Evolutionary conservation across 176 grass and related monocot species (phyloP), one percentile per base, ranked within the genome.

Genomic region (Olyra latifolia): DNA sequence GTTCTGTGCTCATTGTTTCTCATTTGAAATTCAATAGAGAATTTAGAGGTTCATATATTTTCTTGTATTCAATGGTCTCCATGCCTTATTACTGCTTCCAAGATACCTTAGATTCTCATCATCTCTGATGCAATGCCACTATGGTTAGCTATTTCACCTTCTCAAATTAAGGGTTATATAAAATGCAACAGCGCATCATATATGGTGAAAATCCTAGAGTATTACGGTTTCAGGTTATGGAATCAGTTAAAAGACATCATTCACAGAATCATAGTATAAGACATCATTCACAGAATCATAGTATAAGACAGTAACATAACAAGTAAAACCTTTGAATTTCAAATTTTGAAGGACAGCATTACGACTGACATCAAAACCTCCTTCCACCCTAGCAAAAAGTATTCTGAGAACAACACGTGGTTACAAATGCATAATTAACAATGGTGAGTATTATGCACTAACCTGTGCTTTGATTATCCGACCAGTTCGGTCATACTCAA

Each of bases 401-500:
- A 75, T 38, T n/a, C 23, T 61, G 4, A 72, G 46, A 69, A 61
- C 30, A 50, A 12, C 27, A 74, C 44, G 17, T 22, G 28, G 46
- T 5, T 70, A 39, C 38, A 40, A 60, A 66, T 10, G 25, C 19
- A 40, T 71, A 71, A 77, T 25, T 17, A 27, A 59, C 3, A 25
- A 7, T 1, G 16, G 13, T 32, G 0, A 41, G 0, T 69, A 80
- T 42, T 16, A 12, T 56, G 28, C 53, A 70, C 71, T 35, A 85
- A 95, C 92, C 86, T 98, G 92, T 66, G 90, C 92, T 80, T 91
- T 98, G 57, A 95, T 98, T 75, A 98, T 94, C 71, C 96, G 83
- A 58, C 92, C 92, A 83, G 92, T 86, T 17, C 90, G 78, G 60
- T 98, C 92, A 81, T 95, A 98, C 68, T 98, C 96, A 19, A 98